Evolutionary conservation across 2,329 filamentous ascomycete species (phyloP).

Genomic region (Corniculantispora saksenae): DNA sequence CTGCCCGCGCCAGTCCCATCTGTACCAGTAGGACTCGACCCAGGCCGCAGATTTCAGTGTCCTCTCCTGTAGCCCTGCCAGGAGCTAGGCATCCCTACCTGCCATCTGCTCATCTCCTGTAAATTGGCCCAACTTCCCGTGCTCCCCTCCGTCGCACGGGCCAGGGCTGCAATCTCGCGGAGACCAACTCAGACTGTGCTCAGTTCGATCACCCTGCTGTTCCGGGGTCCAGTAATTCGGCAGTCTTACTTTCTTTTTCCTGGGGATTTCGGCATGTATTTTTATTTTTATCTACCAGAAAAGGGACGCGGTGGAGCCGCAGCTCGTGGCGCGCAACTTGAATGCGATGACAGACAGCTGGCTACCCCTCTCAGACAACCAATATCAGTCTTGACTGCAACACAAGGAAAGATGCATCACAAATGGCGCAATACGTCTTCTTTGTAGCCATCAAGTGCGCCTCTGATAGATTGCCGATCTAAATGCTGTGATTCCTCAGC

Average conservation of each 20-base stretch:
- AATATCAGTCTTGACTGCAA: background rate
- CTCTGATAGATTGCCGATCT: no score
- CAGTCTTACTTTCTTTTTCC: background rate
- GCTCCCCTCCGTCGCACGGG: conserved; percentile 10
- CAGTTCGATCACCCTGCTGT: background rate
- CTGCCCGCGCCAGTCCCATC: background rate
- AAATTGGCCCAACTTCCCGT: conserved; percentile 14
- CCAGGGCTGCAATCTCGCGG: conserved; percentile 10
- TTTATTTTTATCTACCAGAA: background rate
- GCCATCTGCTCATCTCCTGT: conserved; percentile 15
- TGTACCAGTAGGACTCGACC: conserved; percentile 9
- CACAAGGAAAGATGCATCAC: background rate
- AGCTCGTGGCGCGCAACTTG: background rate
- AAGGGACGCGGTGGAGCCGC: background rate
- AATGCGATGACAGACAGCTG: no score
- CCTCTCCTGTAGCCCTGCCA: background rate
- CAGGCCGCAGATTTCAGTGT: conserved; percentile 3
- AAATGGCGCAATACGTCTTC: no score
- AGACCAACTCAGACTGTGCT: background rate
- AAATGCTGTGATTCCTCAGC: background rate
- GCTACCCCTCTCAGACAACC: background rate
- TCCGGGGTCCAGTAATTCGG: background rate
- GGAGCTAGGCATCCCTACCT: background rate
- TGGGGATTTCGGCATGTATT: background rate
- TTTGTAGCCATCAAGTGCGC: no score